phyloP scores from a whole-genome alignment of 805 yeast genomes.

The Starmerella apicola region DNA sequence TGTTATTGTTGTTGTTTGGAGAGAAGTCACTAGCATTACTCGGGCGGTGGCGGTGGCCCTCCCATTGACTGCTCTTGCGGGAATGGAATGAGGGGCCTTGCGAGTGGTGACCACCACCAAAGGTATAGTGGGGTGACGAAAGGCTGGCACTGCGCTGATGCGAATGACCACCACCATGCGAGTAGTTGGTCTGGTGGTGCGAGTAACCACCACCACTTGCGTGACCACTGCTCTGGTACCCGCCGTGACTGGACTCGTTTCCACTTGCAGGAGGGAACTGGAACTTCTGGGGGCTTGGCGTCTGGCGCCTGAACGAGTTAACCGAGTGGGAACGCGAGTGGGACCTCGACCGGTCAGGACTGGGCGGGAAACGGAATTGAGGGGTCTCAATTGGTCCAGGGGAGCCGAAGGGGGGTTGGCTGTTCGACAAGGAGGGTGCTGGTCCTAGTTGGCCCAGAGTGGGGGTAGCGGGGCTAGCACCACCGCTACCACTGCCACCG shows the following conservation, averaged over 20 bases:
- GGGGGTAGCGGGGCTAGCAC: background rate
- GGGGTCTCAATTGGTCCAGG: constrained; percentile 23
- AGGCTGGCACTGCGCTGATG: background rate
- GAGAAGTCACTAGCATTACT: constrained; percentile 15
- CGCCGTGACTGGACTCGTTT: background rate
- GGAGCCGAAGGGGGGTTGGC: constrained; percentile 19
- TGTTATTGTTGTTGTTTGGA: background rate
- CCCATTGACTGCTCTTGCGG: constrained; percentile 1
- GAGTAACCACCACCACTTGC: no score
- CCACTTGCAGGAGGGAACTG: constrained; percentile 15
- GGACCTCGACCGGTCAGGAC: constrained; percentile 18
- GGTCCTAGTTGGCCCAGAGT: constrained; percentile 4
- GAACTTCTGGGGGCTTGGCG: constrained; percentile 20
- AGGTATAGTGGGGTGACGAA: background rate
- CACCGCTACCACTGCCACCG: no score
- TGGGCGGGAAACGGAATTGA: constrained; percentile 46
- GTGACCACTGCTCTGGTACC: background rate
- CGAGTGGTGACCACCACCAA: background rate
- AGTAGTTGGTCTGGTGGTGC: background rate
- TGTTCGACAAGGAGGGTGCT: constrained; percentile 4
- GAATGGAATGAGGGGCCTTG: background rate
- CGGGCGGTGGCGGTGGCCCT: constrained; percentile 14
- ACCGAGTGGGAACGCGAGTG: constrained; percentile 15
- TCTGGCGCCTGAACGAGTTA: constrained; percentile 21
- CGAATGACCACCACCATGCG: background rate